These are phyloP conservation scores for Penicillium sp. DNA, from an alignment of 2,329 filamentous ascomycete species.

Conservation along the genomic window DNA sequence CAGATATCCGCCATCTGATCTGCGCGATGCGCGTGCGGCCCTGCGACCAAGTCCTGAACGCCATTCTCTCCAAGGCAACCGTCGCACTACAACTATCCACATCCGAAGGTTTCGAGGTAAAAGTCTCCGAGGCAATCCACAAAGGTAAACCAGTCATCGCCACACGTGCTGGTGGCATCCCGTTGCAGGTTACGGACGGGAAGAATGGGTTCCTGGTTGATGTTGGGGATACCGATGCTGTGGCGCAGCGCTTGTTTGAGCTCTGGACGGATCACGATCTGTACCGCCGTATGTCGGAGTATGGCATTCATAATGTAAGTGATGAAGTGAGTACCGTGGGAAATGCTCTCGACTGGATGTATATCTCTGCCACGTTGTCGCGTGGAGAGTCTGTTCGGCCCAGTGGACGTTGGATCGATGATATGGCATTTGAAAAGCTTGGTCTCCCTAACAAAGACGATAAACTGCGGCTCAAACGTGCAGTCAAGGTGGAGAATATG, in stretches of 20 bases:
- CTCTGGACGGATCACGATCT: slow-evolving; percentile 66
- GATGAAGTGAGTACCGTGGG: slow-evolving; percentile 82
- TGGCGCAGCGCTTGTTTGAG: slow-evolving; percentile 65
- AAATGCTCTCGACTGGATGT: slow-evolving; percentile 74
- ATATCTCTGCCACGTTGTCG: slow-evolving; percentile 67
- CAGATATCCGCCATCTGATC: slow-evolving; percentile 63
- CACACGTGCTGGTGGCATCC: slow-evolving; percentile 74
- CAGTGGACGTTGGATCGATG: slow-evolving; percentile 68
- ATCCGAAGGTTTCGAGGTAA: slow-evolving; percentile 81
- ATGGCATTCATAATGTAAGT: slow-evolving; percentile 66
- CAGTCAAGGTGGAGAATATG: slow-evolving; percentile 31
- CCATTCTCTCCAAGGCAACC: slow-evolving; percentile 68
- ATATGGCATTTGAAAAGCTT: slow-evolving; percentile 68
- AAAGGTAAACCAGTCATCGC: slow-evolving; percentile 77
- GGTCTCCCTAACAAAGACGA: slow-evolving; percentile 57
- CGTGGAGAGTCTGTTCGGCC: slow-evolving; percentile 60
- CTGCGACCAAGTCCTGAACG: slow-evolving; percentile 77
- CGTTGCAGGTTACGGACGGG: slow-evolving; percentile 70
- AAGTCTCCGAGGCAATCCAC: slow-evolving; percentile 79
- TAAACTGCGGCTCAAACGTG: slow-evolving; percentile 58
- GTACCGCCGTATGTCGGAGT: slow-evolving; percentile 65
- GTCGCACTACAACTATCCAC: slow-evolving; percentile 78
- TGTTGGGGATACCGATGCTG: slow-evolving; percentile 66
- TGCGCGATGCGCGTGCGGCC: slow-evolving; percentile 75
- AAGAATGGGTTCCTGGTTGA: slow-evolving; percentile 74